Conservation (phyloP, 2,329 filamentous ascomycete genomes). For the Byssothecium circinans region DNA sequence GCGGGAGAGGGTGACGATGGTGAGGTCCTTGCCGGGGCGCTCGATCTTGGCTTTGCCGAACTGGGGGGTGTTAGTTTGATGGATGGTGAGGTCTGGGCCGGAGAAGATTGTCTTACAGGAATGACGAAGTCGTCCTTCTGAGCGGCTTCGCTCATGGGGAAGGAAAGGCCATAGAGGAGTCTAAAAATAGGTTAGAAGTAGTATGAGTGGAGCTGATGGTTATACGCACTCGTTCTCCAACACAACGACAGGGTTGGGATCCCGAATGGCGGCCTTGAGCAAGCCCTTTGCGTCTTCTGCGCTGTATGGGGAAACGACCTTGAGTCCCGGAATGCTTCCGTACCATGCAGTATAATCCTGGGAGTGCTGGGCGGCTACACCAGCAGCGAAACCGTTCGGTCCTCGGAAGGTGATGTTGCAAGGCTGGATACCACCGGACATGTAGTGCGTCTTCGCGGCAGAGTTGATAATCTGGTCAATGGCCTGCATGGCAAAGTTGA, state of each 20-base stretch:
- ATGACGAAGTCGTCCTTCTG: constrained; percentile 97
- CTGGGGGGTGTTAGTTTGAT: constrained; percentile 31
- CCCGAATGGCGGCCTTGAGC: constrained; percentile 94
- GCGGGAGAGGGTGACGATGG: constrained; percentile 90
- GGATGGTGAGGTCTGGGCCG: background rate
- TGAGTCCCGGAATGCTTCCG: constrained; percentile 94
- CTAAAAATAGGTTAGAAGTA: constrained; percentile 47
- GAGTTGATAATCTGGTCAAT: constrained; percentile 99
- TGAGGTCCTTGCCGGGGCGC: constrained; percentile 91
- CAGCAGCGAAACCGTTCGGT: constrained; percentile 94
- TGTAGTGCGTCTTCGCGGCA: constrained; percentile 98
- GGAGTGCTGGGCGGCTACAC: constrained; percentile 96
- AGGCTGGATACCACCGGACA: constrained; percentile 98
- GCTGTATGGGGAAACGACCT: constrained; percentile 96
- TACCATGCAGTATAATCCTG: constrained; percentile 99
- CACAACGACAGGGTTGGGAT: constrained; percentile 92
- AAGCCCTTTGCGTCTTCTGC: constrained; percentile 98
- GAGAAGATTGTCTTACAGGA: constrained; percentile 53
- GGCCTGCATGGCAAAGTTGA: constrained; percentile 99
- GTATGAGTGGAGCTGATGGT: background rate
- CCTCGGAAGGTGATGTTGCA: constrained; percentile 99
- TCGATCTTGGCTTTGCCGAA: constrained; percentile 99
- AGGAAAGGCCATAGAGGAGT: constrained; percentile 84
- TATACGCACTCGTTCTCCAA: constrained; percentile 54
- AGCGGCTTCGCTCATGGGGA: constrained; percentile 96